Base-by-base conservation (phyloP, 75 land plant genomes). In the Pseudotsuga menziesii region DNA sequence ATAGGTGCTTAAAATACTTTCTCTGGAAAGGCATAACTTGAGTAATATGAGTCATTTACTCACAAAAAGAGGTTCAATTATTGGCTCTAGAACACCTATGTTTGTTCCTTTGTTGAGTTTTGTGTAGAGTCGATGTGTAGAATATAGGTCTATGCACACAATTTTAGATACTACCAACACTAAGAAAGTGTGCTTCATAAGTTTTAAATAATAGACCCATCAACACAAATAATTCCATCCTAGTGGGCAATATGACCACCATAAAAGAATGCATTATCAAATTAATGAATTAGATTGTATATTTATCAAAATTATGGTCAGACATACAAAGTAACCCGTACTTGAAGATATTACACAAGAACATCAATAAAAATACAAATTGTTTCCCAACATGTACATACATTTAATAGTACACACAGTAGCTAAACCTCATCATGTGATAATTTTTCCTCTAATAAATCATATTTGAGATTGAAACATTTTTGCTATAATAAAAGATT, bases 381-480 rank as follows among this genome's bases (percentile, higher is more conserved):
- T 25, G 9, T 35, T 35, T 9, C 41, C 71, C 48, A 20, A 22
- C 20, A 20, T 39, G 72, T 36, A 67, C 36, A 67, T 67, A 67
- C 72, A 48, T 69, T 69, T 69, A 69, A 44, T 16, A 69, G 23
- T 69, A 69, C 52, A 39, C 72, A 69, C 44, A 69, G 52, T 0
- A 69, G 72, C 52, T 69, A 23, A 69, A 69, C 41, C 3, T 69
- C 72, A 39, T 69, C 52, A 69, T 39, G 48, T 69, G 72, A 69
- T 2, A 69, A 27, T 39, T 41, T 69, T 2, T 39, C 52, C n/a
- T 35, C n/a, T 16, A 23, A 69, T 20, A 19, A 7, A 69, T 69
- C 72, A 69, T 19, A 32, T 69, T 4, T 69, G 44, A 69, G 72
- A 39, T 69, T 48, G 48, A 69, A 69, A 69, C 72, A 22, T 69